A percentile compares a stretch with the other conserved stretches of the same genome.
These are phyloP conservation scores for Colletotrichum lindemuthianum DNA, from an alignment of 2,329 filamentous ascomycete species.

Conservation along the genomic window DNA sequence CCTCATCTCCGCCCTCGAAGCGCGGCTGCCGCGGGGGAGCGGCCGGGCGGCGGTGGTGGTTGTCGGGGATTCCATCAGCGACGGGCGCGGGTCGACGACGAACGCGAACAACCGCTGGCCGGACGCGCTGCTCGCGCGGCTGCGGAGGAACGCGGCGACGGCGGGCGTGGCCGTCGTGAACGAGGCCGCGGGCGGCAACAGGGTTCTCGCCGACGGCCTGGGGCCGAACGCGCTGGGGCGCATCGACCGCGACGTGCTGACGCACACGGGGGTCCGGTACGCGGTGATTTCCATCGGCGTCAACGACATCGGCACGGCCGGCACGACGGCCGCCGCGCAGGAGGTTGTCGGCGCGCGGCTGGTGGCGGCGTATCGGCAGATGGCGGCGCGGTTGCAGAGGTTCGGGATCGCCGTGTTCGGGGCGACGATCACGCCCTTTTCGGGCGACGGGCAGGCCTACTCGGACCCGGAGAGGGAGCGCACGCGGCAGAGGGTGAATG, in stretches of 20 bases:
- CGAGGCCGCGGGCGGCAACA: conserved; percentile 72
- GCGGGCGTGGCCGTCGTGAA: conserved; percentile 62
- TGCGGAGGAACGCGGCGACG: conserved; percentile 52
- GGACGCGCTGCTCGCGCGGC: conserved; percentile 53
- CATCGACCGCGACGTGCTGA: conserved; percentile 68
- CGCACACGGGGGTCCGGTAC: conserved; percentile 63
- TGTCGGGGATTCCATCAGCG: conserved; percentile 74
- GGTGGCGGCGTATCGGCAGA: conserved; percentile 65
- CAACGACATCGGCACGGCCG: conserved; percentile 69
- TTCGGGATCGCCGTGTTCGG: conserved; percentile 64
- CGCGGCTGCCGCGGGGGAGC: conserved; percentile 50
- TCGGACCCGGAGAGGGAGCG: conserved; percentile 60
- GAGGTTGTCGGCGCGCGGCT: conserved; percentile 56
- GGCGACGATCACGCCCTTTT: conserved; percentile 60
- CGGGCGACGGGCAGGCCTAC: conserved; percentile 61
- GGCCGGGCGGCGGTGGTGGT: conserved; percentile 60
- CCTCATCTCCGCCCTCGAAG: conserved; percentile 68
- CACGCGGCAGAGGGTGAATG: conserved; percentile 65
- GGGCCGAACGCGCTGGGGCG: conserved; percentile 66
- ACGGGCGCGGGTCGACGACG: conserved; percentile 68
- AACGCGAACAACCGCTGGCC: conserved; percentile 65
- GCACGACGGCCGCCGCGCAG: conserved; percentile 54
- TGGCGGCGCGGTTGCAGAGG: conserved; percentile 62
- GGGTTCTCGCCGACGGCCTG: conserved; percentile 66
- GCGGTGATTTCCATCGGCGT: conserved; percentile 71